These are phyloP conservation scores for Heterobasidion parviporum DNA, from an alignment of 1,284 basidiomycete genomes.

Conservation along the genomic window DNA sequence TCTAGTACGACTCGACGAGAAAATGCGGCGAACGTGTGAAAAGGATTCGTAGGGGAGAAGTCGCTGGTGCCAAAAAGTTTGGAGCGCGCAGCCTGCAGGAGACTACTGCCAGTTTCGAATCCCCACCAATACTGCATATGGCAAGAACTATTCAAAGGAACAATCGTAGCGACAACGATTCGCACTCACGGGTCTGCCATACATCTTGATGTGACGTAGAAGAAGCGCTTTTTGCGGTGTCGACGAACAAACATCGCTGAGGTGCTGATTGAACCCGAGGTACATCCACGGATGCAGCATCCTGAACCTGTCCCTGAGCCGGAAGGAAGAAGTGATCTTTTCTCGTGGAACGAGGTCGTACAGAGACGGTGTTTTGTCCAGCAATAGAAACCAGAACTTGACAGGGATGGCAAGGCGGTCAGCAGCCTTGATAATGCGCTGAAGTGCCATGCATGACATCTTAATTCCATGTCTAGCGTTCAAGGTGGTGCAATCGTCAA, in stretches of 20 bases:
- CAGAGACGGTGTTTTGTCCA: not conserved
- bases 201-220: not conserved
- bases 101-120: not conserved
- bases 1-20: not conserved
- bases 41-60: not conserved
- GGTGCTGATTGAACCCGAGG: not conserved
- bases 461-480: not conserved
- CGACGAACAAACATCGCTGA: not conserved
- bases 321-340: no score
- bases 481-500: not conserved
- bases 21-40: not conserved
- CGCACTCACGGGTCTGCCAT: not conserved
- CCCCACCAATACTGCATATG: not conserved
- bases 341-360: not conserved
- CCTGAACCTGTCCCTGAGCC: not conserved
- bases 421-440: not conserved
- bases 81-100: not conserved
- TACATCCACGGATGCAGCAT: not conserved
- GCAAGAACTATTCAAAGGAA: not conserved
- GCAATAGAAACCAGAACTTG: not conserved
- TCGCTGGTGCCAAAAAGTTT: not conserved
- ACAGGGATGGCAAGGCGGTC: not conserved
- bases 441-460: not conserved
- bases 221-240: not conserved
- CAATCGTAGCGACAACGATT: not conserved